Percentiles rank a stretch among this genome's conserved stretches.
Conservation (phyloP, 768 basidiomycete species). For the Auriscalpium vulgare region DNA sequence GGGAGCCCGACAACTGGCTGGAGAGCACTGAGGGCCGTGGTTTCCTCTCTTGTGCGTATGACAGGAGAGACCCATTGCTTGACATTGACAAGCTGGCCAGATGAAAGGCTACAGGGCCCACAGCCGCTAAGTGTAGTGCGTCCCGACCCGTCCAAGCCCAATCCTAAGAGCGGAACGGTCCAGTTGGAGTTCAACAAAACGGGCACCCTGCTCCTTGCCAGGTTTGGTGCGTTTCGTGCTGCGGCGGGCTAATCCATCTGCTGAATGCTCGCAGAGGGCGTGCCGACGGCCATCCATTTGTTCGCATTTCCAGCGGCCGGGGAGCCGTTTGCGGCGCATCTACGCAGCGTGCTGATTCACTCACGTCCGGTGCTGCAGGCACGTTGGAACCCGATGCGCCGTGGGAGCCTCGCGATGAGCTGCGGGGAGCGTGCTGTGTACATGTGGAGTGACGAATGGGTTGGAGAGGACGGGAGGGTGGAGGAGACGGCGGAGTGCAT, state of each 20-base stretch:
- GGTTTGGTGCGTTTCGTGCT: conserved; percentile 48
- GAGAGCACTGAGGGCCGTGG: conserved; percentile 78
- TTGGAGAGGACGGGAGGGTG: conserved; percentile 44
- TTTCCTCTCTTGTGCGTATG: conserved; percentile 70
- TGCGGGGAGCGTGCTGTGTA: conserved; percentile 63
- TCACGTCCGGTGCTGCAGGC: conserved; percentile 53
- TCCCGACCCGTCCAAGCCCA: conserved; percentile 51
- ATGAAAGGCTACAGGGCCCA: conserved; percentile 55
- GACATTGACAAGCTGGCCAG: conserved; percentile 27
- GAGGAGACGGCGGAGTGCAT: conserved; percentile 85
- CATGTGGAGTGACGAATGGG: conserved; percentile 81
- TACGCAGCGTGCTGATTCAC: conserved; percentile 66
- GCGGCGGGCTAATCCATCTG: conserved; percentile 10
- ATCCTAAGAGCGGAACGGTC: conserved; percentile 57
- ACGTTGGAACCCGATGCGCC: conserved; percentile 81
- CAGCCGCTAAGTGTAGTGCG: conserved; percentile 43
- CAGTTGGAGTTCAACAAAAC: conserved; percentile 80
- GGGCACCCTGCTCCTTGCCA: conserved; percentile 64
- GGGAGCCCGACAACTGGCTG: conserved; percentile 80
- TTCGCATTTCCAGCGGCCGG: conserved; percentile 62
- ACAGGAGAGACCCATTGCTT: background rate
- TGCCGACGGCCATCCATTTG: conserved; percentile 57
- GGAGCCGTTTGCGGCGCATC: conserved; percentile 47
- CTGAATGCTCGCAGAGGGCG: conserved; percentile 38
- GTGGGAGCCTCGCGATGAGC: conserved; percentile 59